Percentiles rank a stretch among this genome's conserved stretches.
These are phyloP conservation scores for Panaeolus cyanescens DNA, from an alignment of 768 basidiomycete genomes.

Conservation along the genomic window DNA sequence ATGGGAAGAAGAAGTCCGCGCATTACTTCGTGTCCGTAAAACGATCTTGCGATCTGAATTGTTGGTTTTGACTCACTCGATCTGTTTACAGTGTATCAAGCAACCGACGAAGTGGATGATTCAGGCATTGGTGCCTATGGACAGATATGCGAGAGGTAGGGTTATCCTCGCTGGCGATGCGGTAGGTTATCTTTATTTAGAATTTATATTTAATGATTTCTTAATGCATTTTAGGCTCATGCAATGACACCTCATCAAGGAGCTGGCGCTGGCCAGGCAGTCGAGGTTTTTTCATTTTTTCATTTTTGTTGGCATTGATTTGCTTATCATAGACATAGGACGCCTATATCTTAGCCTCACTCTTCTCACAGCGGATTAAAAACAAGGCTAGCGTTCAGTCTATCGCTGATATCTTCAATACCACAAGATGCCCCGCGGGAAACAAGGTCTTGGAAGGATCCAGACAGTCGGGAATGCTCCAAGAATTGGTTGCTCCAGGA, in stretches of 20 bases:
- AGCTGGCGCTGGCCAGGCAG: slow-evolving; percentile 30
- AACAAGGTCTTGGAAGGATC: slow-evolving; percentile 24
- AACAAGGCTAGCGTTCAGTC: slow-evolving; percentile 18
- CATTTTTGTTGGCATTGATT: neutral
- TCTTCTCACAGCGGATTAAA: slow-evolving; percentile 18
- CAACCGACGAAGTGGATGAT: slow-evolving; percentile 45
- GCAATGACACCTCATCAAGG: slow-evolving; percentile 35
- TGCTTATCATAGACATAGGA: slow-evolving; percentile 26
- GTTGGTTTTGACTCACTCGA: neutral
- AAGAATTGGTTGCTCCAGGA: slow-evolving; percentile 22
- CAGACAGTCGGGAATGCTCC: slow-evolving; percentile 17
- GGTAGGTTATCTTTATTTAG: slow-evolving; percentile 22
- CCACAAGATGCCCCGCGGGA: slow-evolving; percentile 24
- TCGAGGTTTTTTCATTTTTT: slow-evolving; percentile 23
- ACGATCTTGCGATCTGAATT: neutral
- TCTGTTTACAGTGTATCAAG: slow-evolving; percentile 30
- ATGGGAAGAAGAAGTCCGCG: slow-evolving; percentile 50
- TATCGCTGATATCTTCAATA: slow-evolving; percentile 29
- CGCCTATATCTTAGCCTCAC: slow-evolving; percentile 35
- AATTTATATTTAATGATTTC: neutral
- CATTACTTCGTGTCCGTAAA: slow-evolving; percentile 40
- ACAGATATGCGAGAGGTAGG: slow-evolving; percentile 35
- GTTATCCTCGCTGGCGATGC: slow-evolving; percentile 54
- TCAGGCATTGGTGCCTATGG: slow-evolving; percentile 39
- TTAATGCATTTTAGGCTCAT: slow-evolving; percentile 23